Conservation (phyloP, 805 yeast genomes). For the Sugiyamaella smithiae region DNA sequence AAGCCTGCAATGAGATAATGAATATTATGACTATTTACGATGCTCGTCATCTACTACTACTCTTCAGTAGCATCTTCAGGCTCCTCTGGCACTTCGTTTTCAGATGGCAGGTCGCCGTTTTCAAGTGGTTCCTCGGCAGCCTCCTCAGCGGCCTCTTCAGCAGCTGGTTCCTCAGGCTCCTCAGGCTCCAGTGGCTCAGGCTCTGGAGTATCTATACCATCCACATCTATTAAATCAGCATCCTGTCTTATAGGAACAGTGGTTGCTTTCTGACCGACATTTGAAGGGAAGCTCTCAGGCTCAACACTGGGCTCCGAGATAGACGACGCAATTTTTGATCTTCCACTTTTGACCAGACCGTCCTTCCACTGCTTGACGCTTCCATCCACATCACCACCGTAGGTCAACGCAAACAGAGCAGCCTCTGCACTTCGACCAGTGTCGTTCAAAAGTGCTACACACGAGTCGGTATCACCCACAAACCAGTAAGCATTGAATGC, state of each 20-base stretch:
- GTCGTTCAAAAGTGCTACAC: slow-evolving; percentile 61
- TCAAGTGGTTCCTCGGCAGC: slow-evolving; percentile 25
- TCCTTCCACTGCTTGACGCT: slow-evolving; percentile 69
- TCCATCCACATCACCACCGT: slow-evolving; percentile 49
- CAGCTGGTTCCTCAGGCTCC: slow-evolving; percentile 21
- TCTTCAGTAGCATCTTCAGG: slow-evolving; percentile 25
- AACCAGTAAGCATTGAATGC: slow-evolving; percentile 93
- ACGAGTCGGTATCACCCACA: slow-evolving; percentile 63
- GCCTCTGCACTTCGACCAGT: slow-evolving; percentile 82
- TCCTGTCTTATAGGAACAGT: slow-evolving; percentile 15
- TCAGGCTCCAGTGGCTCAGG: slow-evolving; percentile 23
- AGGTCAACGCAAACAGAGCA: slow-evolving; percentile 71
- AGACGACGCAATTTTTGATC: slow-evolving; percentile 59
- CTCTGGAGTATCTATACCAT: slow-evolving; percentile 37
- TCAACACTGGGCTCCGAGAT: slow-evolving; percentile 45
- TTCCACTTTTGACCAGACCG: slow-evolving; percentile 49
- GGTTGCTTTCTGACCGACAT: slow-evolving; percentile 26
- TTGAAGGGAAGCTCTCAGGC: slow-evolving; percentile 36
- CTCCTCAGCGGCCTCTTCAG: slow-evolving; percentile 22
- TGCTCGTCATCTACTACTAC: slow-evolving; percentile 1
- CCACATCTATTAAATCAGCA: slow-evolving; percentile 42
- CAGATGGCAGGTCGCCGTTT: slow-evolving; percentile 26
- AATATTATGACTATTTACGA: background rate
- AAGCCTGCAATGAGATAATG: no score
- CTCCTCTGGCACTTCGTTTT: slow-evolving; percentile 24